phyloP scores from a whole-genome alignment of 1,284 basidiomycete species.

The Porodaedalea pini region DNA sequence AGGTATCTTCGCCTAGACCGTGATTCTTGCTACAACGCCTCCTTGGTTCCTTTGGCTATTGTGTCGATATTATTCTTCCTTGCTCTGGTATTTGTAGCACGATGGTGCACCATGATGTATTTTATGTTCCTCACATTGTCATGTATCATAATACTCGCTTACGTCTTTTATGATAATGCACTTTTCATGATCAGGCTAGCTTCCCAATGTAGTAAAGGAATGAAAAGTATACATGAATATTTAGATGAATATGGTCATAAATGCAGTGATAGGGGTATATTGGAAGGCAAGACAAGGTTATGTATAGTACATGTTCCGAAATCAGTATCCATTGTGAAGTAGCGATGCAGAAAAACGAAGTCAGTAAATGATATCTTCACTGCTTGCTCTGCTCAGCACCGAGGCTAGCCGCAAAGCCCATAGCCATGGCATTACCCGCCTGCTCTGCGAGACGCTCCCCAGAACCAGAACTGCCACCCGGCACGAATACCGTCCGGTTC shows the following conservation, averaged over 20 bases:
- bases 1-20: conserved; percentile 25
- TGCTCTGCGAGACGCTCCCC: conserved; percentile 50
- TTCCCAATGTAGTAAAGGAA: not conserved
- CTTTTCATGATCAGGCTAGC: not conserved
- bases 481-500: conserved; percentile 66
- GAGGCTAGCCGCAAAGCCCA: conserved; percentile 64
- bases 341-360: not conserved
- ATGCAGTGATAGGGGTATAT: too few species aligned
- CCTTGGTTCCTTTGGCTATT: not conserved
- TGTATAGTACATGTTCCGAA: not conserved
- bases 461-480: conserved; percentile 31
- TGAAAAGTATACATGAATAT: not conserved
- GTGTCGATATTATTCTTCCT: not conserved
- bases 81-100: conserved; percentile 10
- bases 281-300: too few species aligned
- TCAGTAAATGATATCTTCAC: not conserved
- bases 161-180: not conserved
- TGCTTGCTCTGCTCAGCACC: conserved; percentile 37
- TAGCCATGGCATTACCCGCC: conserved; percentile 56
- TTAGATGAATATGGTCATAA: not conserved
- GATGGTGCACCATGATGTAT: not conserved
- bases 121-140: not conserved
- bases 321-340: not conserved
- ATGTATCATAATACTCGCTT: conserved; percentile 12
- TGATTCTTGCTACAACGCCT: not conserved